Evolutionary conservation across 805 yeast genomes (phyloP).

Genomic region (Candida montana): DNA sequence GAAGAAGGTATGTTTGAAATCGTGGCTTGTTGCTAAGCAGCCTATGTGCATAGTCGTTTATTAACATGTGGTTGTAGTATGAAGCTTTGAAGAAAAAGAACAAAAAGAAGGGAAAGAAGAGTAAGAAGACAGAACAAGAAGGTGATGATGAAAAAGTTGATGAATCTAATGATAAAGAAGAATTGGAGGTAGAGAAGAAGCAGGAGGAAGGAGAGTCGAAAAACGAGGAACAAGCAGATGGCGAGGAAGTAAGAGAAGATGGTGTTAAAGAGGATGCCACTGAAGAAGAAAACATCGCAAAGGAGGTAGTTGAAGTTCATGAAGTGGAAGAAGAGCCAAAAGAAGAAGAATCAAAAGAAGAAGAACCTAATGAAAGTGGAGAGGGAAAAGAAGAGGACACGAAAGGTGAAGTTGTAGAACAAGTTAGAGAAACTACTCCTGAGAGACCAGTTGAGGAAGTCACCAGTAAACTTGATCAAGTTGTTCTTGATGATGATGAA

Average conservation of each 20-base stretch:
- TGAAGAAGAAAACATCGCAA: conserved; percentile 7
- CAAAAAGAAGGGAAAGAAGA: conserved; percentile 40
- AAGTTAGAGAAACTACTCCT: neutral
- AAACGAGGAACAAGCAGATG: neutral
- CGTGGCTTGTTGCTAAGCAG: too few species aligned
- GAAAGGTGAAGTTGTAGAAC: neutral
- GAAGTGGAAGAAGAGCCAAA: conserved; percentile 5
- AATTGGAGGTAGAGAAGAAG: conserved; percentile 9
- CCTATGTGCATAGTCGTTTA: too few species aligned
- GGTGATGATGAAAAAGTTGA: conserved; percentile 7
- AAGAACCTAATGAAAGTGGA: neutral
- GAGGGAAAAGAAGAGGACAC: neutral
- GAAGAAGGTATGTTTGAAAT: conserved; percentile 45
- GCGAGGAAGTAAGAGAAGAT: conserved; percentile 1
- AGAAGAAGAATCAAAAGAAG: conserved; percentile 6
- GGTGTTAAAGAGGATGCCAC: conserved; percentile 7
- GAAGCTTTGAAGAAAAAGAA: conserved; percentile 65
- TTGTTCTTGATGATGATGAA: conserved; percentile 9
- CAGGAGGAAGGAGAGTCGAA: neutral
- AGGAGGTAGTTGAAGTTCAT: too few species aligned
- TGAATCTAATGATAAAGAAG: conserved; percentile 6
- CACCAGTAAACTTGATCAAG: neutral
- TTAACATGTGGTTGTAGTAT: conserved; percentile 26
- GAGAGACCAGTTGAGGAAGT: conserved; percentile 6
- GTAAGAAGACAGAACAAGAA: conserved; percentile 13